Percentiles rank a stretch among this genome's conserved stretches.
phyloP scores from a whole-genome alignment of 1,139 yeast genomes.

The Debaryomycetaceae sp. region DNA sequence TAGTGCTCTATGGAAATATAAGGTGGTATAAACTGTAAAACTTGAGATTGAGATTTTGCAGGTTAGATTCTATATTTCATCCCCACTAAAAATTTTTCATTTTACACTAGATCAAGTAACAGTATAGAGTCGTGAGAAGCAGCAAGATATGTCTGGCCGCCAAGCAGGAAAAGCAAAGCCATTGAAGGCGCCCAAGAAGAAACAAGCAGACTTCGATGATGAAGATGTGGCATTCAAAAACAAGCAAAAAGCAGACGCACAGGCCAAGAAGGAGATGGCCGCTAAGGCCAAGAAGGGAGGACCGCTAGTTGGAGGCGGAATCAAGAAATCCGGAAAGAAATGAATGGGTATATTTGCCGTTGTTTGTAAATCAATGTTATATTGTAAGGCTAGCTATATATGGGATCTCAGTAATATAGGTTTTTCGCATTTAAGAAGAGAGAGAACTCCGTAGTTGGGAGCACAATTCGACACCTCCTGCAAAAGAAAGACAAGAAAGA shows the following conservation, averaged over 20 bases:
- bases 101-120: not conserved
- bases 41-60: not conserved
- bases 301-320: conserved; percentile 89
- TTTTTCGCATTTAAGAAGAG: conserved; percentile 8
- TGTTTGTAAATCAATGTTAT: not conserved
- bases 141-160: conserved; percentile 56
- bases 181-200: conserved; percentile 69
- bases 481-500: no score
- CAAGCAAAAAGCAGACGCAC: conserved; percentile 92
- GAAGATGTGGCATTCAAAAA: conserved; percentile 89
- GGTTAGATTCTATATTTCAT: not conserved
- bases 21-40: conserved; percentile 1
- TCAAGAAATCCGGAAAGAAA: conserved; percentile 82
- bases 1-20: not conserved
- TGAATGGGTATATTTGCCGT: conserved; percentile 13
- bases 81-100: not conserved
- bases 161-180: conserved; percentile 75
- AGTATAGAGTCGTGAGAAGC: not conserved
- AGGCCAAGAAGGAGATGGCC: conserved; percentile 88
- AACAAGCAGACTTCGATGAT: conserved; percentile 69
- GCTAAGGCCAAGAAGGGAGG: conserved; percentile 86
- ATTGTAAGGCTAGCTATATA: no score
- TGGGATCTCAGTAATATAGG: not conserved
- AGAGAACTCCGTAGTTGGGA: not conserved
- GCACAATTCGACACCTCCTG: no score